Base-by-base conservation (phyloP, 163 green algal species). In the Volvox carteri region DNA sequence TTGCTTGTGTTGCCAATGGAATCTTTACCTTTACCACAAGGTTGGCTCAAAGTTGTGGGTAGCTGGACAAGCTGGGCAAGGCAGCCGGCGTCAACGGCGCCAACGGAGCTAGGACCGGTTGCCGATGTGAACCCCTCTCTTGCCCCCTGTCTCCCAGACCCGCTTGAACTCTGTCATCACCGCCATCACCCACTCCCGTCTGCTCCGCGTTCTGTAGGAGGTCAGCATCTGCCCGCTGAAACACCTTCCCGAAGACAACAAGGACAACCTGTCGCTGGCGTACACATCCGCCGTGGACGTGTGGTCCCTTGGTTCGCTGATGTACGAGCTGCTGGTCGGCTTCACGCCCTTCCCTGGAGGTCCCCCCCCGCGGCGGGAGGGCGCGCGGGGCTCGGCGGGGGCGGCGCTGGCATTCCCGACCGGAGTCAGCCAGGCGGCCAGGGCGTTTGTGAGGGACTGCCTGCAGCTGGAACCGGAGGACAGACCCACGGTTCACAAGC, bases 221-320 rank as follows among this genome's bases (percentile, higher is more conserved):
- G 92, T 97, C 67, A 85, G 96, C 62, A 54, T 92, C 46, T 97
- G 95, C 88, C 95, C 95, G 28, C 92, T 96, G 48, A 97, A 97
- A 88, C 94, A 88, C 86, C 87, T 90, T n/a, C 95, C 95, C 14
- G 88, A 96, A 68, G 95, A 97, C 90, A 96, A 96, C 92, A 97
- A 97, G 93, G 92, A 95, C 35, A 94, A 95, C 68, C 73, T 62
- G 19, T 39, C 92, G 30, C 84, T 95, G 72, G 85, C 92, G 1
- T 96, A 97, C 91, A n/a, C 37, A 21, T 4, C 44, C 6, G 56
- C 78, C 1, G 88, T 90, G 81, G 88, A 92, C 74, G 78, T 84
- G 37, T 92, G 88, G 88, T 76, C 37, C n/a, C 50, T 92, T 18
- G 88, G 88, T 21, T 68, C 52, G 19, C 65, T 89, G 18, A 72